phyloP scores from a whole-genome alignment of 1,284 basidiomycete genomes.

The Coniferiporia weirii region DNA sequence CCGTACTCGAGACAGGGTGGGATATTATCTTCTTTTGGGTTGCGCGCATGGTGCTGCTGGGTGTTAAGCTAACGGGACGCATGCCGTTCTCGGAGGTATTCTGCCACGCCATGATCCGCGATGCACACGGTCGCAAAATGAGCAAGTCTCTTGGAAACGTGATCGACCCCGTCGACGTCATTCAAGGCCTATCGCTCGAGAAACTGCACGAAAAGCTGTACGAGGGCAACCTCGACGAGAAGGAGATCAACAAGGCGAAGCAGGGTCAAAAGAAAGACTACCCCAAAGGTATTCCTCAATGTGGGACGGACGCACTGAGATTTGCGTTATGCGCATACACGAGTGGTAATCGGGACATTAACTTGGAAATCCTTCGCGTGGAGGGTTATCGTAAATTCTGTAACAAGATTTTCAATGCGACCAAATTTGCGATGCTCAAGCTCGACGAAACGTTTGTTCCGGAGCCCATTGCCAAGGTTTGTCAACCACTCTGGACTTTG shows the following conservation, averaged over 20 bases:
- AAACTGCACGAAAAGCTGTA: constrained; percentile 84
- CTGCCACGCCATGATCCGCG: constrained; percentile 98
- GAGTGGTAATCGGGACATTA: constrained; percentile 88
- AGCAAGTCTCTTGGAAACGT: constrained; percentile 98
- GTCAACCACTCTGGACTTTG: constrained; percentile 13
- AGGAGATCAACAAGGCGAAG: constrained; percentile 89
- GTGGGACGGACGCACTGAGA: constrained; percentile 93
- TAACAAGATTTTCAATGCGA: constrained; percentile 99
- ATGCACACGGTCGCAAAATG: constrained; percentile 99
- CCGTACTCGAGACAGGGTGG: constrained; percentile 96
- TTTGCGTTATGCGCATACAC: constrained; percentile 97
- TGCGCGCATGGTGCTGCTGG: constrained; percentile 96
- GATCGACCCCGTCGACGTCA: constrained; percentile 96
- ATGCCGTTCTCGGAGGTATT: constrained; percentile 98
- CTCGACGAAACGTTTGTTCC: constrained; percentile 82
- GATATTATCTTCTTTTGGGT: constrained; percentile 99
- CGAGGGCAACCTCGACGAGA: constrained; percentile 92
- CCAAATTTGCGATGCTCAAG: constrained; percentile 97
- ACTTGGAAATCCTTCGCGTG: constrained; percentile 93
- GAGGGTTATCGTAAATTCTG: constrained; percentile 99
- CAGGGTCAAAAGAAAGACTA: constrained; percentile 98
- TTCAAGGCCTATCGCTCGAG: constrained; percentile 82
- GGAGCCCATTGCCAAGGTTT: constrained; percentile 60
- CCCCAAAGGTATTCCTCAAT: constrained; percentile 98
- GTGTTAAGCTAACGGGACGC: constrained; percentile 82